A percentile compares a stretch with the other conserved stretches of the same genome.
Evolutionary conservation across 2,329 filamentous ascomycete genomes (phyloP).

Genomic region (Cryphonectria nitschkei): DNA sequence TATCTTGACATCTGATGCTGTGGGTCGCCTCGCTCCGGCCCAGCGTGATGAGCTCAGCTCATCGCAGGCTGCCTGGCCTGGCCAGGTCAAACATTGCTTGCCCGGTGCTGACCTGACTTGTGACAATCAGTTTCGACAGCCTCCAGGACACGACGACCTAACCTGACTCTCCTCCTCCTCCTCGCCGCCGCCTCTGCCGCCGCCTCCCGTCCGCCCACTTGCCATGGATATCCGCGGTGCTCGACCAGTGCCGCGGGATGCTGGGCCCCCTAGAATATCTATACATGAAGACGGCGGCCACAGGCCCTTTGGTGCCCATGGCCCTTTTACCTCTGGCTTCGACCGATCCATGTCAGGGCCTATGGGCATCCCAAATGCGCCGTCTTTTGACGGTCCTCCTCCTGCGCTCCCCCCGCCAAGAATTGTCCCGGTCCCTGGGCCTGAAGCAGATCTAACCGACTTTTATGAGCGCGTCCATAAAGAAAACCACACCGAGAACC

Average conservation of each 20-base stretch:
- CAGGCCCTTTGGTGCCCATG: constrained; percentile 21
- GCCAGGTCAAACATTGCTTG: constrained; percentile 1
- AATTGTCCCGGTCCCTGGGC: constrained; percentile 42
- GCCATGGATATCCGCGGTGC: constrained; percentile 29
- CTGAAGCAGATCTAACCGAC: constrained; percentile 35
- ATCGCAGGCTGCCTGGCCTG: not conserved
- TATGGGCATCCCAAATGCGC: constrained; percentile 48
- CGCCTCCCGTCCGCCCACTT: not conserved
- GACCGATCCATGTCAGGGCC: constrained; percentile 33
- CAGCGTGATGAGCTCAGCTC: not conserved
- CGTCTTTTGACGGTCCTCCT: constrained; percentile 41
- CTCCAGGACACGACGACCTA: not conserved
- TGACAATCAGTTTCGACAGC: not conserved
- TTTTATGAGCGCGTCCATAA: constrained; percentile 30
- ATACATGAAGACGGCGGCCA: constrained; percentile 25
- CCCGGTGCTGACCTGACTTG: constrained; percentile 13
- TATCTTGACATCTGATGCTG: constrained; percentile 5
- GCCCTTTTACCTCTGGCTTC: constrained; percentile 22
- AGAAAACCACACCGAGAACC: constrained; percentile 37
- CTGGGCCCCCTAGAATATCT: constrained; percentile 22
- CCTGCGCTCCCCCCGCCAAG: constrained; percentile 53
- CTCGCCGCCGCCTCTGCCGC: not conserved
- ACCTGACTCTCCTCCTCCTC: not conserved
- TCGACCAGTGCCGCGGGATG: constrained; percentile 20
- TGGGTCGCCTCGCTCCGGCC: constrained; percentile 3